Evolutionary conservation across 176 grass and related monocot species (phyloP).

Genomic region (Oryza meridionalis): DNA sequence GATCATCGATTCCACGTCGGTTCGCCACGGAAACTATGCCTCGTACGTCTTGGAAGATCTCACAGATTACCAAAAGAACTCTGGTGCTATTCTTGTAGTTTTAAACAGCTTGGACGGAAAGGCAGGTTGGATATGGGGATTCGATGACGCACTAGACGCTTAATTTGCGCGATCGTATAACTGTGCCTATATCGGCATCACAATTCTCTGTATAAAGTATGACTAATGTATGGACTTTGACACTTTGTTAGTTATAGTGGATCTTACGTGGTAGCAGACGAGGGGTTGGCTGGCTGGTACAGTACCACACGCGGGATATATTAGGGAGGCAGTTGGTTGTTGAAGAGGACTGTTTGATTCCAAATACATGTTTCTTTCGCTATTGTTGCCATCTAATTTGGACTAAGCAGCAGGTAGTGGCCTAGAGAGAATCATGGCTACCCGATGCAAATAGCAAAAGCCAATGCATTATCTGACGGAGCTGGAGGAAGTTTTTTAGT

Average conservation of each 20-base stretch:
- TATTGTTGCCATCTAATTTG: not conserved
- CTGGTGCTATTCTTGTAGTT: not conserved
- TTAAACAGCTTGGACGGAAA: not conserved
- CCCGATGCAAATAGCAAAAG: not conserved
- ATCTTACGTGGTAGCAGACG: not conserved
- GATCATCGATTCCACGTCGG: not conserved
- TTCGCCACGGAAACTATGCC: not conserved
- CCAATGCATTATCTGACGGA: not conserved
- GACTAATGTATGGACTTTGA: not conserved
- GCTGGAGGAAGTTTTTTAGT: not conserved
- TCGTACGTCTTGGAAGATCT: not conserved
- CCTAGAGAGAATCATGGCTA: not conserved
- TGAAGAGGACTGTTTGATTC: not conserved
- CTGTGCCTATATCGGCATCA: not conserved
- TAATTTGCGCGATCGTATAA: not conserved
- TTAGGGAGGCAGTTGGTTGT: not conserved
- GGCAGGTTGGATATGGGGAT: not conserved
- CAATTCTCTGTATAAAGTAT: not conserved
- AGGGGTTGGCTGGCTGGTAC: not conserved
- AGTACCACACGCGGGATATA: not conserved
- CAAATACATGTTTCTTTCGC: not conserved
- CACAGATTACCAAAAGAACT: not conserved
- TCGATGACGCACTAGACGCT: not conserved
- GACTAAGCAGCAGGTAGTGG: not conserved
- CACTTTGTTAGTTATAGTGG: not conserved